phyloP scores from a whole-genome alignment of 495 filamentous ascomycete species.

The Bombardia bombarda region DNA sequence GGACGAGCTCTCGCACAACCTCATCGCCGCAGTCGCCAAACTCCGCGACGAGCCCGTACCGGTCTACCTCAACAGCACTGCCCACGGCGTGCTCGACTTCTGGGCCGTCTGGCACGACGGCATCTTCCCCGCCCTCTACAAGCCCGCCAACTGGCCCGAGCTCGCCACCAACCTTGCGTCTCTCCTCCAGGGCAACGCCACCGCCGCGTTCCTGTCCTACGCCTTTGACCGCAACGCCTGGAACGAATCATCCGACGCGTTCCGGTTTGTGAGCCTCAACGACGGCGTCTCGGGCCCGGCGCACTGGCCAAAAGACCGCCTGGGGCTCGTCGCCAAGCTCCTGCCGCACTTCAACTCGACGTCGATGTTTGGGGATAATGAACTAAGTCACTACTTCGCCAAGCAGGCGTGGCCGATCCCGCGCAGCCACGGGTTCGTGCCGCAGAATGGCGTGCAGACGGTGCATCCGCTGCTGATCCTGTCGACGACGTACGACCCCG shows the following conservation, averaged over 20 bases:
- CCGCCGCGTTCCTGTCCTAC: slow-evolving; percentile 30
- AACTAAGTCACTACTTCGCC: slow-evolving; percentile 22
- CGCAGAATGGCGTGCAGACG: slow-evolving; percentile 23
- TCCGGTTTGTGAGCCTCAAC: slow-evolving; percentile 21
- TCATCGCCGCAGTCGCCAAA: slow-evolving; percentile 17
- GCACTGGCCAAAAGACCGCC: slow-evolving; percentile 22
- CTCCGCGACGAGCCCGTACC: slow-evolving; percentile 26
- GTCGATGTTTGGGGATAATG: slow-evolving; percentile 14
- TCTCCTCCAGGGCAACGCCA: slow-evolving; percentile 34
- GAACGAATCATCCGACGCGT: slow-evolving; percentile 9
- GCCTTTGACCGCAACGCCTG: slow-evolving; percentile 3
- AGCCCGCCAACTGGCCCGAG: slow-evolving; percentile 24
- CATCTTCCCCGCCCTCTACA: slow-evolving; percentile 30
- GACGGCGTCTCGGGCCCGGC: slow-evolving; percentile 21
- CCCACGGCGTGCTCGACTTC: slow-evolving; percentile 31
- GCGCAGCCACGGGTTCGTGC: slow-evolving; percentile 29
- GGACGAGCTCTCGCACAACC: slow-evolving; percentile 19
- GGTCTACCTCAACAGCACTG: slow-evolving; percentile 34
- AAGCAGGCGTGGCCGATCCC: slow-evolving; percentile 33
- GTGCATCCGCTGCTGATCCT: slow-evolving; percentile 33
- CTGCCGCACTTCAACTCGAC: slow-evolving; percentile 19
- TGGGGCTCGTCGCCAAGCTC: slow-evolving; percentile 18
- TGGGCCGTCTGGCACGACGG: slow-evolving; percentile 25
- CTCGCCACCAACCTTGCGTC: slow-evolving; percentile 28
- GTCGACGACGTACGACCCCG: slow-evolving; percentile 36